These are phyloP conservation scores for Pseudogymnoascus sp. DNA, from an alignment of 2,329 filamentous ascomycete genomes.

Conservation along the genomic window DNA sequence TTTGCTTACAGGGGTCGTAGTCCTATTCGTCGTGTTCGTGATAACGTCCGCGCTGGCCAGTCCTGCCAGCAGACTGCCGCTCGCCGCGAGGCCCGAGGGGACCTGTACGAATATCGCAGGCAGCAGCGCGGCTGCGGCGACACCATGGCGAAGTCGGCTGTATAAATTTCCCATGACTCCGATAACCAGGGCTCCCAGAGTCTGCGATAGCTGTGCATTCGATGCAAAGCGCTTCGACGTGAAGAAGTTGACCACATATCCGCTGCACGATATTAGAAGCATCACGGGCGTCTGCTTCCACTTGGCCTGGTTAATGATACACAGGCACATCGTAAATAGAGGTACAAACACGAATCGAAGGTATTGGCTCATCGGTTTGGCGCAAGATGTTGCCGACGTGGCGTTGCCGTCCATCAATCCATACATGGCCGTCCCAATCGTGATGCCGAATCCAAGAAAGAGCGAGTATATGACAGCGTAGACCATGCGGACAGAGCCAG, in stretches of 20 bases:
- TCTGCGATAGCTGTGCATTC: conserved; percentile 69
- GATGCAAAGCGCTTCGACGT: conserved; percentile 56
- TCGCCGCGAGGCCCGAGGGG: conserved; percentile 53
- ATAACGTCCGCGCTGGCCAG: conserved; percentile 50
- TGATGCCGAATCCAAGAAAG: conserved; percentile 51
- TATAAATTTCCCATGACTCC: conserved; percentile 73
- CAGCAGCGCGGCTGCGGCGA: conserved; percentile 77
- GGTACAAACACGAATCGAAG: conserved; percentile 67
- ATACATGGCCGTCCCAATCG: conserved; percentile 48
- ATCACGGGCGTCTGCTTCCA: conserved; percentile 75
- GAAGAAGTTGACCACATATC: conserved; percentile 72
- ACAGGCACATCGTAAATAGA: conserved; percentile 63
- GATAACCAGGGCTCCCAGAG: conserved; percentile 67
- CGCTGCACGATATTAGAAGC: conserved; percentile 63
- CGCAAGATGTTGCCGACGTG: conserved; percentile 39
- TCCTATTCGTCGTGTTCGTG: conserved; percentile 29
- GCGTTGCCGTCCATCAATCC: conserved; percentile 43
- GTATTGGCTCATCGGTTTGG: conserved; percentile 40
- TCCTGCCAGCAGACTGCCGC: conserved; percentile 51
- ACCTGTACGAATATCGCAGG: conserved; percentile 76
- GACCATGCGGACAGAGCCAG: conserved; percentile 51
- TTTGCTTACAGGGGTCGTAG: conserved; percentile 3
- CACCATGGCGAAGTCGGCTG: conserved; percentile 49
- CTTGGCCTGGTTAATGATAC: conserved; percentile 73
- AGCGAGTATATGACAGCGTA: conserved; percentile 52